A percentile compares a stretch with the other conserved stretches of the same genome.
phyloP scores from a whole-genome alignment of 2,329 filamentous ascomycete species.

The Coniochaeta ligniaria region DNA sequence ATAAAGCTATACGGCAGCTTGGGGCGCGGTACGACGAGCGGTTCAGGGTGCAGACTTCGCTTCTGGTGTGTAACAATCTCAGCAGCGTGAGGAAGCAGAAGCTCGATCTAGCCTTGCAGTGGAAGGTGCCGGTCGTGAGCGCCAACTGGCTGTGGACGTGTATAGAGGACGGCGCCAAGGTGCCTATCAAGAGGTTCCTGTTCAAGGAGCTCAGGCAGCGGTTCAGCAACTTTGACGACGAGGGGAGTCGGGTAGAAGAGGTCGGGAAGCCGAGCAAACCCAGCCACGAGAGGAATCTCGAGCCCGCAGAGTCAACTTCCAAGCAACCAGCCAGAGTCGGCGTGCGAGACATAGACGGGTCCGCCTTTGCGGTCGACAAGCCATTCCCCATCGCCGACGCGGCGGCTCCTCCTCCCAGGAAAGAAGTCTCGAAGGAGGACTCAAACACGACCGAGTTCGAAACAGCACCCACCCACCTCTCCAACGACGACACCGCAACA shows the following conservation, averaged over 20 bases:
- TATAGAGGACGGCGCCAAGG: slow-evolving; percentile 48
- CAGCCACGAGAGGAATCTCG: neutral
- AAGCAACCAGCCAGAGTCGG: slow-evolving; percentile 6
- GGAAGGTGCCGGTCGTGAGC: slow-evolving; percentile 73
- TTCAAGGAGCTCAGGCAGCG: slow-evolving; percentile 37
- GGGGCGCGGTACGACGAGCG: slow-evolving; percentile 77
- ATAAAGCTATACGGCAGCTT: slow-evolving; percentile 66
- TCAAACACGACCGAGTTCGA: slow-evolving; percentile 15
- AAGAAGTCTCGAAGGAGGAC: slow-evolving; percentile 2
- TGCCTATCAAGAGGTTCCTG: slow-evolving; percentile 37
- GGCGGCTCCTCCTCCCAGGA: neutral
- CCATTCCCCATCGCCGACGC: slow-evolving; percentile 3
- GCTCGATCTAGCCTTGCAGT: slow-evolving; percentile 65
- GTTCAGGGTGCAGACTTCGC: slow-evolving; percentile 62
- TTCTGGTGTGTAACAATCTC: slow-evolving; percentile 66
- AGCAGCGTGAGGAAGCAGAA: slow-evolving; percentile 63
- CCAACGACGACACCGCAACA: slow-evolving; percentile 11
- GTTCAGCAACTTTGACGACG: slow-evolving; percentile 4
- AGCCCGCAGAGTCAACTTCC: slow-evolving; percentile 4
- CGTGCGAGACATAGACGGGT: slow-evolving; percentile 8
- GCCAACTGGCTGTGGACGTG: slow-evolving; percentile 82
- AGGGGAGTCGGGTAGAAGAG: neutral
- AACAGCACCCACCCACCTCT: slow-evolving; percentile 10
- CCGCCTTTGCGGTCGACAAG: slow-evolving; percentile 8
- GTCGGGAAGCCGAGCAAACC: too few relatives aligned